phyloP scores from a whole-genome alignment of 148 eudicot species.

The Amaranthus hypochondriacus region DNA sequence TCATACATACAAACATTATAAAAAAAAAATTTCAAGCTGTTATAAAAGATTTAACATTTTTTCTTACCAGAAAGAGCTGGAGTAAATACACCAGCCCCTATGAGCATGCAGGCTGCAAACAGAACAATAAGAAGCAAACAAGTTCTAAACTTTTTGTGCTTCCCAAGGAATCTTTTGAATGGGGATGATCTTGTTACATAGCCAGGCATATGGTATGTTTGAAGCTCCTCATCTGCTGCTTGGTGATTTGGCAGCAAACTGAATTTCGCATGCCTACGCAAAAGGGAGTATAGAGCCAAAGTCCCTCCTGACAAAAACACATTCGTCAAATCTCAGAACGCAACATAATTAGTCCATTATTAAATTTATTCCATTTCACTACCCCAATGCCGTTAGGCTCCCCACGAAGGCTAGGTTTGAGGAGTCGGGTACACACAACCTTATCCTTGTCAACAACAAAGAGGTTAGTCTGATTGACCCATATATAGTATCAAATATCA shows the following conservation, averaged over 20 bases:
- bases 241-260: constrained; percentile 45
- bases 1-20: not conserved
- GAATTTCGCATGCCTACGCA: constrained; percentile 53
- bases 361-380: too few relatives aligned
- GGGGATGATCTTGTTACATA: constrained; percentile 21
- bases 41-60: not conserved
- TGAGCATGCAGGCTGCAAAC: constrained; percentile 38
- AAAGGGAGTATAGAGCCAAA: constrained; percentile 47
- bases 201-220: constrained; percentile 38
- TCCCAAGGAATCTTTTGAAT: constrained; percentile 32
- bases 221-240: constrained; percentile 46
- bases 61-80: constrained; percentile 43
- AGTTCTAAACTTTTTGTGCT: constrained; percentile 29
- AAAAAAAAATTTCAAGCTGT: not conserved
- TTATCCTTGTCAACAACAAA: too few relatives aligned
- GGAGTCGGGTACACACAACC: too few relatives aligned
- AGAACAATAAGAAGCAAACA: constrained; percentile 37
- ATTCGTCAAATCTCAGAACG: not conserved
- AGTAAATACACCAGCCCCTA: constrained; percentile 39
- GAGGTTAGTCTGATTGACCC: too few relatives aligned
- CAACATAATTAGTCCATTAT: not conserved
- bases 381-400: too few relatives aligned
- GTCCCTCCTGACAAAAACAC: constrained; percentile 40
- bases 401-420: too few relatives aligned
- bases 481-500: too few relatives aligned